These are phyloP conservation scores for Boletus reticuloceps DNA, from an alignment of 768 basidiomycete species.

Conservation along the genomic window DNA sequence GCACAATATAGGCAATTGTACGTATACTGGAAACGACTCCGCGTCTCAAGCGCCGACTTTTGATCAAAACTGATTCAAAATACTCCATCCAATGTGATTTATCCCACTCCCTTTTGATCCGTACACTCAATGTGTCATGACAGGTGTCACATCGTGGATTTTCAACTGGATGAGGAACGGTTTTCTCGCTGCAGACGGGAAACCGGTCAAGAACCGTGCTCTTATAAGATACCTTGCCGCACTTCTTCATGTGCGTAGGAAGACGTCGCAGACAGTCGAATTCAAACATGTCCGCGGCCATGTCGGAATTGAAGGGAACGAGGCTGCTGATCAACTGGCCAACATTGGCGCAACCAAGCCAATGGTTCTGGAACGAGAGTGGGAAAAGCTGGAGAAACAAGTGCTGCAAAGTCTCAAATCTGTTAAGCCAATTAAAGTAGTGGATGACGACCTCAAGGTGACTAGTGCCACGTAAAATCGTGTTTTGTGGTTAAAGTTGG, in stretches of 20 bases:
- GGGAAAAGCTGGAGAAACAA: conserved; percentile 37
- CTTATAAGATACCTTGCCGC: conserved; percentile 71
- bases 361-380: conserved; percentile 52
- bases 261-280: conserved; percentile 50
- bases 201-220: conserved; percentile 67
- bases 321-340: conserved; percentile 78
- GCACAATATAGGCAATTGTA: conserved; percentile 70
- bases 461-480: conserved; percentile 1
- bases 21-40: conserved; percentile 77
- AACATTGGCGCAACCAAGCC: conserved; percentile 50
- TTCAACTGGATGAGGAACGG: conserved; percentile 58
- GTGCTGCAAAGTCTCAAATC: conserved; percentile 12
- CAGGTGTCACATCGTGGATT: conserved; percentile 72
- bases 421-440: not conserved
- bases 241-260: conserved; percentile 53
- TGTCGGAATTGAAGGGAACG: conserved; percentile 76
- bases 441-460: conserved; percentile 20
- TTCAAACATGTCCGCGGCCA: conserved; percentile 82
- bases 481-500: conserved; percentile 4
- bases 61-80: conserved; percentile 83
- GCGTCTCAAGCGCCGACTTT: conserved; percentile 47
- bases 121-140: conserved; percentile 3
- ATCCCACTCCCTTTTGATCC: not conserved
- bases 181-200: conserved; percentile 47
- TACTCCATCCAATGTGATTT: conserved; percentile 75